These are phyloP conservation scores for Botryotinia convoluta DNA, from an alignment of 2,329 filamentous ascomycete species.

Conservation along the genomic window DNA sequence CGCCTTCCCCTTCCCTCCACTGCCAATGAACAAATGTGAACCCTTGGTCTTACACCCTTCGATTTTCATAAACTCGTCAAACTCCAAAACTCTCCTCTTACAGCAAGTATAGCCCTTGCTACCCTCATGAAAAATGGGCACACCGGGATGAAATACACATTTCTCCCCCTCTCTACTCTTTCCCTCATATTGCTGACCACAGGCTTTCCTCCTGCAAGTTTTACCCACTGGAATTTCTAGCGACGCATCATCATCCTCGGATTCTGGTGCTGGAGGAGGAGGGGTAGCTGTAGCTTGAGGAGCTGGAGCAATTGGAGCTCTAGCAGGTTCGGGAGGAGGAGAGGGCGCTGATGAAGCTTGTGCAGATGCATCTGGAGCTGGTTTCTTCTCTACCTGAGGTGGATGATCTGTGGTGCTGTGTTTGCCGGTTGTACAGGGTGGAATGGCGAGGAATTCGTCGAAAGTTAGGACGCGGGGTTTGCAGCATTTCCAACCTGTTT, in stretches of 20 bases:
- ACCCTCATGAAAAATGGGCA: conserved; percentile 93
- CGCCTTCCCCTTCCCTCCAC: conserved; percentile 67
- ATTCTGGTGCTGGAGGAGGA: conserved; percentile 67
- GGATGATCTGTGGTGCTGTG: conserved; percentile 82
- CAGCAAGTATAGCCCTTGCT: conserved; percentile 98
- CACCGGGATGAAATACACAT: conserved; percentile 86
- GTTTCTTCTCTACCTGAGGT: conserved; percentile 59
- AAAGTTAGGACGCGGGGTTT: conserved; percentile 95
- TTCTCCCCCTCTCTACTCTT: conserved; percentile 64
- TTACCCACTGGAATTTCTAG: conserved; percentile 70
- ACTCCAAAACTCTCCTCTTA: conserved; percentile 91
- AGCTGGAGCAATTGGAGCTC: conserved; percentile 44
- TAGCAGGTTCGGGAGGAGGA: conserved; percentile 14
- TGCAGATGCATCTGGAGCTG: conserved; percentile 36
- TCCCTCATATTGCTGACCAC: conserved; percentile 63
- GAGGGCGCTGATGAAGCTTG: conserved; percentile 41
- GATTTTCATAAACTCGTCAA: conserved; percentile 97
- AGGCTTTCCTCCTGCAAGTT: conserved; percentile 75
- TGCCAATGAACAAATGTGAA: conserved; percentile 81
- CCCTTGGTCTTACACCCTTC: conserved; percentile 82
- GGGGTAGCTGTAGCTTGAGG: conserved; percentile 44
- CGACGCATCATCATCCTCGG: conserved; percentile 81
- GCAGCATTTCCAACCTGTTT: conserved; percentile 94
- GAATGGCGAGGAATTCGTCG: conserved; percentile 92
- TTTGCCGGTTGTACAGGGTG: conserved; percentile 88